These are phyloP conservation scores for Aspergillus felis DNA, from an alignment of 2,329 filamentous ascomycete species.

Conservation along the genomic window DNA sequence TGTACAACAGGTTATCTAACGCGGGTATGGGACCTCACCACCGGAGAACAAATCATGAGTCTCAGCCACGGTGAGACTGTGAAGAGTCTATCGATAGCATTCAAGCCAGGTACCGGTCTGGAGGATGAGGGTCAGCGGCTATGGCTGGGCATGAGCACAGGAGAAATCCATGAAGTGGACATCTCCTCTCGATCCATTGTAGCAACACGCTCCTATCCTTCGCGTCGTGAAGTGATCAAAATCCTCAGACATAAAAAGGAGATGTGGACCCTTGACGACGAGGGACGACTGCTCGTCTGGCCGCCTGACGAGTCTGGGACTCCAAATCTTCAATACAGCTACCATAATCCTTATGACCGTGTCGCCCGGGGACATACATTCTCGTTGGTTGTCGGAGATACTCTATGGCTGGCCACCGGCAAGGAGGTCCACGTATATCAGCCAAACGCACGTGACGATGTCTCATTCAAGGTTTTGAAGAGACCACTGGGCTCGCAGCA, in stretches of 20 bases:
- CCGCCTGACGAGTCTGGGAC: constrained; percentile 68
- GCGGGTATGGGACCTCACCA: constrained; percentile 78
- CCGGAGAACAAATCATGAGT: constrained; percentile 77
- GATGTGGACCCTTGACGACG: constrained; percentile 91
- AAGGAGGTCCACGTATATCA: constrained; percentile 84
- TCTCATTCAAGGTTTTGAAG: constrained; percentile 70
- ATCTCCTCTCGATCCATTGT: constrained; percentile 68
- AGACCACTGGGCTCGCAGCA: constrained; percentile 67
- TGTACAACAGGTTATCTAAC: constrained; percentile 86
- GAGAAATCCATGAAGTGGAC: constrained; percentile 87
- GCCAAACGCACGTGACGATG: constrained; percentile 64
- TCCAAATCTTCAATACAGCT: constrained; percentile 70
- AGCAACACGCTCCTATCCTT: constrained; percentile 68
- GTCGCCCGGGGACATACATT: constrained; percentile 79
- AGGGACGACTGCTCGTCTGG: constrained; percentile 84
- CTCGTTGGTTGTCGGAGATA: constrained; percentile 78
- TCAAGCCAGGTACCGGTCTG: constrained; percentile 75
- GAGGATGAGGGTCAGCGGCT: constrained; percentile 75
- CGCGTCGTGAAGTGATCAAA: constrained; percentile 72
- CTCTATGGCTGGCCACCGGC: constrained; percentile 82
- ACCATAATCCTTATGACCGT: constrained; percentile 65
- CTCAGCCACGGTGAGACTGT: constrained; percentile 79
- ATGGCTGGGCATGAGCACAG: constrained; percentile 86
- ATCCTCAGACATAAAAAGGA: constrained; percentile 85
- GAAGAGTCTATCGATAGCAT: constrained; percentile 75